Evolutionary conservation across 495 filamentous ascomycete genomes (phyloP), one percentile per base, ranked within the genome.

Genomic region (Astrothelium subdiscretum): DNA sequence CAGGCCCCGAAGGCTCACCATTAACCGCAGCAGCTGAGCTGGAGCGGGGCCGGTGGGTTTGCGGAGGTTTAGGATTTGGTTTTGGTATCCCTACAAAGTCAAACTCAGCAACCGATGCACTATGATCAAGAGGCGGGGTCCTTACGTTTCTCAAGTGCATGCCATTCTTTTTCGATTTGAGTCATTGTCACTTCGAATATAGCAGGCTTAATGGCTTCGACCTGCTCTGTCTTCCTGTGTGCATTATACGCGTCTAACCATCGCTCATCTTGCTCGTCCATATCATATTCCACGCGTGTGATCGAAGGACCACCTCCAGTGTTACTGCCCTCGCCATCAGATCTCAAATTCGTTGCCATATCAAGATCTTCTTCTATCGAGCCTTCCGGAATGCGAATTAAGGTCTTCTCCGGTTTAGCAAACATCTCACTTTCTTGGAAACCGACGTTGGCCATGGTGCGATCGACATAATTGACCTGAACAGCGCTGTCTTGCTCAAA

Each of bases 141-240:
- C 72, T 59, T 70, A 76, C 89, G 82, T 75, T 95, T 96, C 71
- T 99, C 95, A 2, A 99, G 80, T 13, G 88, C 87, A 73, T 97
- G 89, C 91, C 92, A 99, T 70, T 97, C 91, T 72, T 96, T 97
- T 72, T 98, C 94, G 63, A 97, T 97, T 72, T 95, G 96, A 3
- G 94, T 98, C 78, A 98, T 96, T 20, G 91, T 92, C 57, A 97
- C 90, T 73, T 99, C 94, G 66, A 99, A 96, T 54, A 97, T 81
- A 57, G 95, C 91, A 22, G 91, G 88, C 43, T 90, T 91, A 65
- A 99, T 94, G 0, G 86, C 78, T 54, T 92, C 88, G 24, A 89
- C 81, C 38, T 87, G 83, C 62, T 87, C 80, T 2, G 79, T 77
- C 68, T 85, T 86, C 38, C 95, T 83, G 62, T 87, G 84, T 6